phyloP scores from a whole-genome alignment of 2,329 filamentous ascomycete species.

The Lachnellula hyalina region DNA sequence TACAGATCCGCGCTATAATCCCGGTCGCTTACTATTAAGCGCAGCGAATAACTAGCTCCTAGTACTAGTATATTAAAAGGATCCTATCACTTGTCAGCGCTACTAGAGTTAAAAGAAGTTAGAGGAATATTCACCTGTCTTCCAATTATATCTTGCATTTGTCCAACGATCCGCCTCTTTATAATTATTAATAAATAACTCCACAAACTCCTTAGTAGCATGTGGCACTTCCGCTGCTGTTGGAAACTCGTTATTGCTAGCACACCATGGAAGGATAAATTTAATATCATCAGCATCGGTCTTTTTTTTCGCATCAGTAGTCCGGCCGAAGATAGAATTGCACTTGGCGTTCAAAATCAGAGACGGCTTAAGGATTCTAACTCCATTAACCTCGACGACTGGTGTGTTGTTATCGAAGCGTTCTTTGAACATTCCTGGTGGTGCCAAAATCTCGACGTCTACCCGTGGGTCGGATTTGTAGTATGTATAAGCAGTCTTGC shows the following conservation, averaged over 20 bases:
- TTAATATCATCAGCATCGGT: conserved; percentile 9
- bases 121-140: background rate
- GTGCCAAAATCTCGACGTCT: conserved; percentile 9
- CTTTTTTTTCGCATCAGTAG: background rate
- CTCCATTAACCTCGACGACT: background rate
- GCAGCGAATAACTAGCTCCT: no score
- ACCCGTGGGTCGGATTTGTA: conserved; percentile 3
- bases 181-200: background rate
- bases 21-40: no score
- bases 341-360: conserved; percentile 12
- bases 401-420: conserved; percentile 1
- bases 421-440: conserved; percentile 5
- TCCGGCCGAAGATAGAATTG: conserved; percentile 3
- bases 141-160: background rate
- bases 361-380: conserved; percentile 9
- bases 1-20: no score
- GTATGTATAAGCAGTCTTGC: conserved; percentile 1
- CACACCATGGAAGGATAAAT: conserved; percentile 5
- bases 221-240: background rate
- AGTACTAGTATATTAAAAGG: no score
- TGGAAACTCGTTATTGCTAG: background rate
- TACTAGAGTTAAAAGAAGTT: no score
- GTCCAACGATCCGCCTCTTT: background rate
- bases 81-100: no score
- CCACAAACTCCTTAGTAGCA: background rate